phyloP scores from a whole-genome alignment of 306 rosid genomes.

The Cicer chorassanicum region DNA sequence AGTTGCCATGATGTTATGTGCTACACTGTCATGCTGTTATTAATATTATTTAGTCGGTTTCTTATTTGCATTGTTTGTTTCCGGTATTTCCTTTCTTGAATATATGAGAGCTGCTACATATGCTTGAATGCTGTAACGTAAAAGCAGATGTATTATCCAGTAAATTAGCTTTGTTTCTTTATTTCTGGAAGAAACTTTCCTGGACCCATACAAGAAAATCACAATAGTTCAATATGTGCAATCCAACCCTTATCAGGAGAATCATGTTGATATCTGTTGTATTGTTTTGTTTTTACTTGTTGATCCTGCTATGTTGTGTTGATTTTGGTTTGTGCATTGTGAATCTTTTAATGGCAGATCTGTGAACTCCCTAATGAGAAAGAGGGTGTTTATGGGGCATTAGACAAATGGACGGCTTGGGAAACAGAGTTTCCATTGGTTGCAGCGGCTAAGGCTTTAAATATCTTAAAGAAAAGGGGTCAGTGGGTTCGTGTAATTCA shows the following conservation, averaged over 20 bases:
- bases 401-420: constrained; percentile 95
- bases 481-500: constrained; percentile 85
- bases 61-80: constrained; percentile 1
- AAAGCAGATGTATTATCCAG: neutral
- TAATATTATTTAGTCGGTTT: neutral
- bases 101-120: neutral
- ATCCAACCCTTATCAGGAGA: neutral
- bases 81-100: neutral
- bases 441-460: constrained; percentile 84
- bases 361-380: constrained; percentile 79
- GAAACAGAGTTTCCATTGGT: constrained; percentile 92
- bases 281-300: neutral
- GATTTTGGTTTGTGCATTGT: constrained; percentile 17
- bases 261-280: neutral
- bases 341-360: constrained; percentile 56
- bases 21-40: neutral
- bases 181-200: neutral
- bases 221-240: neutral
- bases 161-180: neutral
- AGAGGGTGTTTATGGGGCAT: constrained; percentile 85
- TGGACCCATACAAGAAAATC: constrained; percentile 7
- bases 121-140: neutral
- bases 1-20: neutral
- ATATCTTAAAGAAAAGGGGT: constrained; percentile 62
- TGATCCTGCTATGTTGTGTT: neutral